Base-by-base conservation (phyloP, 106 monocot genomes). In the Platanthera guangdongensis region DNA sequence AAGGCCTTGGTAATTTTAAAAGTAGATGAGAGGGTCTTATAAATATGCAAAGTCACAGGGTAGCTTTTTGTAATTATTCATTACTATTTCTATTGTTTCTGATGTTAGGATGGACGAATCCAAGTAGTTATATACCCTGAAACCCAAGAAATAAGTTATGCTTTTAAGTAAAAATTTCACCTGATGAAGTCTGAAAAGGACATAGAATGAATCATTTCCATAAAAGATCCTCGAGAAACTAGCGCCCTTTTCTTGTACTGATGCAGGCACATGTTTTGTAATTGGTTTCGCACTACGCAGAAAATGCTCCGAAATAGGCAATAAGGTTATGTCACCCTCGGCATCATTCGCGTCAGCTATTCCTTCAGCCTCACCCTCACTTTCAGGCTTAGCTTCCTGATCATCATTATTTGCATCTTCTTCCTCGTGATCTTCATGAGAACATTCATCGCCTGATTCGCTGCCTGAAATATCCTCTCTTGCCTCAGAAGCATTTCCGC, bases 161-260 rank as follows among this genome's bases (percentile, higher is more conserved):
- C n/a, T 55, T 11, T 14, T 60, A 7, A 49, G 14, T 70, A 75
- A 69, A 51, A 57, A 50, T 7, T 69, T 82, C 9, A 91, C 97
- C 89, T 92, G 94, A 79, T 99, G 94, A 47, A 99, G 91, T 81
- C 97, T 86, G 80, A 94, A 92, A 22, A 99, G 87, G 6, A 94
- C 86, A 79, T 89, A 99, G 62, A 99, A 99, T 11, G 94, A 92
- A 81, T 94, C 94, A 84, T 99, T 99, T 47, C 97, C 97, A 78
- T 94, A 99, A 65, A 99, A 99, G 12, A 94, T 85, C 21, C 76
- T 77, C 30, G 86, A 90, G 10, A 53, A 74, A 76, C 86, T 90
- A 51, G 87, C 86, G 25, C 92, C 88, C 62, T 79, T 82, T 50
- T 84, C 87, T 78, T 74, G 78, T 62, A 88, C 81, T 11, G 77